Percentiles rank a stretch among this genome's conserved stretches.
Evolutionary conservation across 2,329 filamentous ascomycete species (phyloP).

Genomic region (Chaetomium olivaceum): DNA sequence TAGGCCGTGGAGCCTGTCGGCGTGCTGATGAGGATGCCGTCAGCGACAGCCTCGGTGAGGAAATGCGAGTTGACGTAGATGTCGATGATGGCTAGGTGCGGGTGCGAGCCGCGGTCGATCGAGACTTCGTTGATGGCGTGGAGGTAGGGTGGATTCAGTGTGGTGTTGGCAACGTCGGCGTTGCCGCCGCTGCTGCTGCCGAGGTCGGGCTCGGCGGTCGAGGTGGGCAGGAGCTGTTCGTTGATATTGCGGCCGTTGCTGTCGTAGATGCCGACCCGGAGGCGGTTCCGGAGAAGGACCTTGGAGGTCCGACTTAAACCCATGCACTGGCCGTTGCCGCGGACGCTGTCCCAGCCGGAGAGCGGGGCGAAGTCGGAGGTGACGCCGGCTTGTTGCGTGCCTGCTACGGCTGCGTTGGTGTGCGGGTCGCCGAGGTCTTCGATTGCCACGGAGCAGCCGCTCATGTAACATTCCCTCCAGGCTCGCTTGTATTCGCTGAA

Average conservation of each 20-base stretch:
- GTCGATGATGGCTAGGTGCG: conserved; percentile 88
- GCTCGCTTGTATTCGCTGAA: conserved; percentile 90
- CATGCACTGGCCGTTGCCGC: conserved; percentile 84
- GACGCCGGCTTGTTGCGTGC: conserved; percentile 29
- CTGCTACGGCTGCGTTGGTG: conserved; percentile 42
- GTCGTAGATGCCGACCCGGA: conserved; percentile 84
- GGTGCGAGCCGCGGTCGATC: conserved; percentile 84
- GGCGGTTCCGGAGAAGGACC: conserved; percentile 80
- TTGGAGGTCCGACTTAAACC: conserved; percentile 72
- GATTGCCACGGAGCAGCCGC: conserved; percentile 54
- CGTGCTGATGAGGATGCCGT: conserved; percentile 91
- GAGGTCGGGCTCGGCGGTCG: conserved; percentile 42
- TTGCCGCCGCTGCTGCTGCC: not conserved
- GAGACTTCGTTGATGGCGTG: conserved; percentile 93
- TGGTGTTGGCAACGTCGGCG: not conserved
- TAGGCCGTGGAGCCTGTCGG: conserved; percentile 96
- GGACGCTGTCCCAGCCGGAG: conserved; percentile 66
- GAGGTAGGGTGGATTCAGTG: conserved; percentile 40
- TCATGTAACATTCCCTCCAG: conserved; percentile 91
- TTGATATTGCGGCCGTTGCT: conserved; percentile 63
- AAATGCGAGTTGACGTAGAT: conserved; percentile 88
- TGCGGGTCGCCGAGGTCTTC: conserved; percentile 46
- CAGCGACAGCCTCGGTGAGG: conserved; percentile 89
- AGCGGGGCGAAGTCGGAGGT: conserved; percentile 29
- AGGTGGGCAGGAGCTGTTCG: conserved; percentile 51